A percentile compares a stretch with the other conserved stretches of the same genome.
These are phyloP conservation scores for Colletotrichum acutatum DNA, from an alignment of 2,329 filamentous ascomycete genomes.

Conservation along the genomic window DNA sequence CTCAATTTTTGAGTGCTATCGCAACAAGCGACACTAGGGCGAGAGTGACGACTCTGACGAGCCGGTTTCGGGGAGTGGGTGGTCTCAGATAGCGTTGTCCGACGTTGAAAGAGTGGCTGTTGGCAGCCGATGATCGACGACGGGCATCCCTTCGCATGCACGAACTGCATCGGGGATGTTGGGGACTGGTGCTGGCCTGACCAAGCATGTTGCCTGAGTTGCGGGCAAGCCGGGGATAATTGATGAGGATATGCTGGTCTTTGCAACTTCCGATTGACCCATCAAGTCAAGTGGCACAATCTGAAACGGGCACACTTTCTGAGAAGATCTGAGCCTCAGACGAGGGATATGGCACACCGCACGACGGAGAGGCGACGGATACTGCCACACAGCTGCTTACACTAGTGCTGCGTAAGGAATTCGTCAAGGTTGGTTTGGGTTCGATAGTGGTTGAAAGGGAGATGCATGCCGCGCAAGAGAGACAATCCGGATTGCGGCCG, in stretches of 20 bases:
- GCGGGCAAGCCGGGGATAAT: neutral
- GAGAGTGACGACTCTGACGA: neutral
- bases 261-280: slow-evolving; percentile 2
- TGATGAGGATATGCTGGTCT: slow-evolving; percentile 31
- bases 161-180: slow-evolving; percentile 23
- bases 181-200: slow-evolving; percentile 9
- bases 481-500: slow-evolving; percentile 1
- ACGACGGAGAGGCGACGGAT: neutral
- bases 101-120: slow-evolving; percentile 29
- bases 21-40: neutral
- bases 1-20: neutral
- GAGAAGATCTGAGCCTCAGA: slow-evolving; percentile 21
- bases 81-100: slow-evolving; percentile 27
- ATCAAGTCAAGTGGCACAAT: slow-evolving; percentile 31
- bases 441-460: neutral
- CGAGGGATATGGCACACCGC: neutral
- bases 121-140: slow-evolving; percentile 26
- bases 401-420: neutral
- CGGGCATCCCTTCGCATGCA: slow-evolving; percentile 34
- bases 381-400: neutral
- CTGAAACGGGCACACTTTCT: slow-evolving; percentile 26
- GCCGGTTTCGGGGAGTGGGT: neutral
- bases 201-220: slow-evolving; percentile 27
- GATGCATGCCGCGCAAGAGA: neutral
- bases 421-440: neutral